A percentile compares a stretch with the other conserved stretches of the same genome.
These are phyloP conservation scores for Aureobasidium sp. DNA, from an alignment of 2,329 filamentous ascomycete genomes.

Conservation along the genomic window DNA sequence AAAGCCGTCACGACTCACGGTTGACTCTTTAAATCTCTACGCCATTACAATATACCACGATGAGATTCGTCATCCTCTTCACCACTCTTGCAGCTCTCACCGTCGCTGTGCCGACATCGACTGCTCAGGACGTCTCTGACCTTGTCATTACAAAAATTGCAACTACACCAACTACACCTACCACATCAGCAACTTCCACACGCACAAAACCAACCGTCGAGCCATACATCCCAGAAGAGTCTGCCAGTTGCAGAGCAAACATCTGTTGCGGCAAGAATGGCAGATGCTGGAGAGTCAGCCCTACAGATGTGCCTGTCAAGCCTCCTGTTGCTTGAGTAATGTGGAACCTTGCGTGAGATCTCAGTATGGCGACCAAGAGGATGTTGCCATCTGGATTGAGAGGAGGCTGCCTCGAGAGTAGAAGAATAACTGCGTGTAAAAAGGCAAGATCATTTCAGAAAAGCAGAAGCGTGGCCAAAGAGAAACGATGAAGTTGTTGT, in stretches of 20 bases:
- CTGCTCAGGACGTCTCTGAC: background rate
- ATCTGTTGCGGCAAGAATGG: background rate
- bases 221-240: background rate
- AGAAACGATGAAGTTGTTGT: too few relatives aligned
- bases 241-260: background rate
- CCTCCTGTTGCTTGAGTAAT: background rate
- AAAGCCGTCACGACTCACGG: background rate
- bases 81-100: background rate
- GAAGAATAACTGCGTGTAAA: too few relatives aligned
- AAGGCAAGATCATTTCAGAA: too few relatives aligned
- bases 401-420: too few relatives aligned
- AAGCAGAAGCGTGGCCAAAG: too few relatives aligned
- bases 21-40: too few relatives aligned
- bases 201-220: conserved; percentile 14
- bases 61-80: background rate
- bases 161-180: background rate
- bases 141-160: background rate
- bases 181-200: background rate
- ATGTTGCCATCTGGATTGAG: too few relatives aligned
- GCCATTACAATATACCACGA: background rate
- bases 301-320: background rate
- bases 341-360: too few relatives aligned
- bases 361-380: too few relatives aligned
- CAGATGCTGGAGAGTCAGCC: background rate
- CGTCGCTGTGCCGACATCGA: background rate